phyloP scores from a whole-genome alignment of 1,284 basidiomycete genomes.

The Afroboletus lepidellus region DNA sequence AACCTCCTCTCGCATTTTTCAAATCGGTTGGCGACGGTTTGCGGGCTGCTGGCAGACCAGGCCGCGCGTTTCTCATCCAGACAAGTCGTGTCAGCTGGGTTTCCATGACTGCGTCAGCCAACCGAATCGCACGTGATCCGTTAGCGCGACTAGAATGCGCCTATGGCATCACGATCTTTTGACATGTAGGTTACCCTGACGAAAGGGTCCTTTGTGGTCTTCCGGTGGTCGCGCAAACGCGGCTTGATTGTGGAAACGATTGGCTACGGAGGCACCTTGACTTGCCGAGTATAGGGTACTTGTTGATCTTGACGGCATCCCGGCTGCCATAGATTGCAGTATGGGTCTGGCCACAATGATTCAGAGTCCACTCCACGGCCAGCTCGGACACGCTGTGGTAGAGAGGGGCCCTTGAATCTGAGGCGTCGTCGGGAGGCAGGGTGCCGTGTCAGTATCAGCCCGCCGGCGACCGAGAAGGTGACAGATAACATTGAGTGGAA shows the following conservation, averaged over 20 bases:
- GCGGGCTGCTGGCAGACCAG: background rate
- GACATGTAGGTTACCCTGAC: conserved; percentile 6
- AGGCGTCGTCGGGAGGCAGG: background rate
- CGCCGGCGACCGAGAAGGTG: background rate
- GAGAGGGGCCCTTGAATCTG: too few species aligned
- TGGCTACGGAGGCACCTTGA: background rate
- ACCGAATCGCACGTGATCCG: background rate
- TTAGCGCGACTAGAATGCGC: background rate
- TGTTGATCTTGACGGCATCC: conserved; percentile 2
- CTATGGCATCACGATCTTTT: background rate
- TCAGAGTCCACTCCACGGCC: background rate
- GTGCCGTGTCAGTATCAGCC: background rate
- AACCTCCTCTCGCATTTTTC: background rate
- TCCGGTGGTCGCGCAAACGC: background rate
- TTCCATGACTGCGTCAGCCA: conserved; percentile 14
- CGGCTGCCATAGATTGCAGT: conserved; percentile 2
- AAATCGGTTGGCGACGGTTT: background rate
- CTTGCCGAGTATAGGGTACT: background rate
- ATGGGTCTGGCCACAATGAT: background rate
- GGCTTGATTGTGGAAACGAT: conserved; percentile 9
- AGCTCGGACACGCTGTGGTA: too few species aligned
- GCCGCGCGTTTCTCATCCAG: background rate
- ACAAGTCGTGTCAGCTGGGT: conserved; percentile 6
- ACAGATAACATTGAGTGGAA: conserved; percentile 3
- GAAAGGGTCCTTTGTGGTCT: background rate